Conservation (phyloP, 208 protist species). For the Leishmania braziliensis region DNA sequence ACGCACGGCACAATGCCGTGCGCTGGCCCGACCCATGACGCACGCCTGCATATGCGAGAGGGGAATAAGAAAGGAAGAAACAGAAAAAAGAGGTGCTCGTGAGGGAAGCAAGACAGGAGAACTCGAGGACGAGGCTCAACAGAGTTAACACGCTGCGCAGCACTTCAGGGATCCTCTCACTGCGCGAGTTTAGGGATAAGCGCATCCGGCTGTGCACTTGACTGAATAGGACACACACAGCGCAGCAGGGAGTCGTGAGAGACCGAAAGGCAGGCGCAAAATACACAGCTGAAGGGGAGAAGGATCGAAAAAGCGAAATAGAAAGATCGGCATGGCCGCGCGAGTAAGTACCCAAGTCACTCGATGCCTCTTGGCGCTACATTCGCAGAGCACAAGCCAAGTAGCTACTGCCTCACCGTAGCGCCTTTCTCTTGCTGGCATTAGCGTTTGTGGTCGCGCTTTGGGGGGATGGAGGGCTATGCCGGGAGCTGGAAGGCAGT, state of each 20-base stretch:
- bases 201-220: neutral
- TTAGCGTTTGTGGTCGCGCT: neutral
- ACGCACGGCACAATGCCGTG: neutral
- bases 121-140: neutral
- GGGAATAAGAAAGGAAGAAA: neutral
- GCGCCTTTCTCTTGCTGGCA: neutral
- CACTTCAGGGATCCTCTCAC: neutral
- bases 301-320: neutral
- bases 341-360: neutral
- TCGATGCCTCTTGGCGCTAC: neutral
- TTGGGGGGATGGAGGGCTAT: neutral
- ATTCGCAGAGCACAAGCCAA: neutral
- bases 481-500: no score
- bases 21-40: no score
- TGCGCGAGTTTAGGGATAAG: neutral
- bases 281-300: neutral
- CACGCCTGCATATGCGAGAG: neutral
- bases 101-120: neutral
- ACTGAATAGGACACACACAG: neutral
- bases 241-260: neutral
- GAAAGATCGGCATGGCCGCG: neutral
- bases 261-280: neutral
- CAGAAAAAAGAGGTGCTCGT: neutral
- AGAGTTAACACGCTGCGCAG: neutral
- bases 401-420: neutral